These are phyloP conservation scores for Afroboletus lepidellus DNA, from an alignment of 1,284 basidiomycete genomes.

Conservation along the genomic window DNA sequence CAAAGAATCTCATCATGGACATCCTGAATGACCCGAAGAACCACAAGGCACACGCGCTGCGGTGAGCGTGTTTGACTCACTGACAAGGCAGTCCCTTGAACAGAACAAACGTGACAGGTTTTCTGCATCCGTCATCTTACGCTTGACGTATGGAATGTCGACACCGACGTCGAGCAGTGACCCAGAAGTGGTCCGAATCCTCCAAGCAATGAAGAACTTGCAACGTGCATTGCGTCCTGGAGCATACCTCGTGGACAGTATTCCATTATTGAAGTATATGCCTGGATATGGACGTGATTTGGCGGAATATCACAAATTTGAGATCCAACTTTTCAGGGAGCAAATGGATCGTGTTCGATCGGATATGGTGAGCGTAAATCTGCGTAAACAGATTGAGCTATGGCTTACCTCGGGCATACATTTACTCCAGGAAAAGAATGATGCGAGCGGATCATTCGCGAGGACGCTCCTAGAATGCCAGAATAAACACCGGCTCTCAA, in stretches of 20 bases:
- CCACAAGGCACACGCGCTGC: slow-evolving; percentile 35
- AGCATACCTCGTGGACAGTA: slow-evolving; percentile 56
- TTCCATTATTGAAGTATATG: slow-evolving; percentile 37
- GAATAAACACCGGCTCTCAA: neutral
- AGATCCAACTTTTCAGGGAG: neutral
- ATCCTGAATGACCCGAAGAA: slow-evolving; percentile 37
- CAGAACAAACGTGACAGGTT: slow-evolving; percentile 41
- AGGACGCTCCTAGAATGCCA: neutral
- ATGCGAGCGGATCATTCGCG: neutral
- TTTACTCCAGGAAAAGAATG: neutral
- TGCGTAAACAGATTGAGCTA: neutral
- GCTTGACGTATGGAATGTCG: slow-evolving; percentile 62
- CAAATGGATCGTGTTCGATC: neutral
- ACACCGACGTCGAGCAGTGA: slow-evolving; percentile 51
- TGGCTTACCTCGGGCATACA: no score
- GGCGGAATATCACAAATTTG: neutral
- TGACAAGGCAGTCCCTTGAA: no score
- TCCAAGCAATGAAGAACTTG: slow-evolving; percentile 47
- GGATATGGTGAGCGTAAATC: neutral
- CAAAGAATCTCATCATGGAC: slow-evolving; percentile 38
- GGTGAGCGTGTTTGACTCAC: no score
- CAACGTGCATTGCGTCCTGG: slow-evolving; percentile 54
- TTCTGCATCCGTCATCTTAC: slow-evolving; percentile 61
- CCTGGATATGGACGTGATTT: neutral
- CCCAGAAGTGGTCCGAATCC: slow-evolving; percentile 54